phyloP scores from a whole-genome alignment of 2,329 filamentous ascomycete genomes.

The Arthroderma sp. region DNA sequence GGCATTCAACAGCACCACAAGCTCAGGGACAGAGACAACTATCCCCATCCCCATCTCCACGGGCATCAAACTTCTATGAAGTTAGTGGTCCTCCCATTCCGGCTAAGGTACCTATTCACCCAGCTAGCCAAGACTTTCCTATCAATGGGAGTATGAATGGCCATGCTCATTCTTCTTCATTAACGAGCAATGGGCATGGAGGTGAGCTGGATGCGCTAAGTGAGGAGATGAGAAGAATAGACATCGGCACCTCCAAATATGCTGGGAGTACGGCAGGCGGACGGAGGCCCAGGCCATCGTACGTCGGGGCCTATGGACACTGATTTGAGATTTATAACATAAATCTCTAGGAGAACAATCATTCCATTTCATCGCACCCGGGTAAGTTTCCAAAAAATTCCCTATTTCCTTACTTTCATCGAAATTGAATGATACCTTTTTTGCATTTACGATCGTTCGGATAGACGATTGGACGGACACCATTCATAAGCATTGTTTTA shows the following conservation, averaged over 20 bases:
- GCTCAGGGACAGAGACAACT: constrained; percentile 3
- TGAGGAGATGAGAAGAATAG: constrained; percentile 42
- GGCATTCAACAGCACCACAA: background rate
- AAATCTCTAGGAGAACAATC: too few relatives aligned
- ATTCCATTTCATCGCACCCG: too few relatives aligned
- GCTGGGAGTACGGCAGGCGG: background rate
- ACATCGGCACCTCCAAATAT: constrained; percentile 25
- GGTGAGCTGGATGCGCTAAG: constrained; percentile 37
- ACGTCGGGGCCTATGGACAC: constrained; percentile 3
- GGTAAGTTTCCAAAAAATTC: too few relatives aligned
- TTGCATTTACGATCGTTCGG: too few relatives aligned
- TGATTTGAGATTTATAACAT: background rate
- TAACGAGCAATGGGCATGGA: constrained; percentile 14
- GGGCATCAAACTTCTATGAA: constrained; percentile 19
- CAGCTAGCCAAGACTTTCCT: constrained; percentile 17
- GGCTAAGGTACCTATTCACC: constrained; percentile 29
- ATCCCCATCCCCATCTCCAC: constrained; percentile 17
- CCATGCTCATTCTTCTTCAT: too few relatives aligned
- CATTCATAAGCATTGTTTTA: too few relatives aligned
- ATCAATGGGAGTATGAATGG: background rate
- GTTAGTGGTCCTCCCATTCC: constrained; percentile 29
- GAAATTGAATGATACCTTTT: too few relatives aligned
- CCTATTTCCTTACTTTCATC: too few relatives aligned
- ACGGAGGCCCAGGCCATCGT: constrained; percentile 3
- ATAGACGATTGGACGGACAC: too few relatives aligned